A percentile compares a stretch with the other conserved stretches of the same genome.
These are phyloP conservation scores for Pneumocystis jirovecii DNA, from an alignment of 1,139 yeast species.

Conservation along the genomic window DNA sequence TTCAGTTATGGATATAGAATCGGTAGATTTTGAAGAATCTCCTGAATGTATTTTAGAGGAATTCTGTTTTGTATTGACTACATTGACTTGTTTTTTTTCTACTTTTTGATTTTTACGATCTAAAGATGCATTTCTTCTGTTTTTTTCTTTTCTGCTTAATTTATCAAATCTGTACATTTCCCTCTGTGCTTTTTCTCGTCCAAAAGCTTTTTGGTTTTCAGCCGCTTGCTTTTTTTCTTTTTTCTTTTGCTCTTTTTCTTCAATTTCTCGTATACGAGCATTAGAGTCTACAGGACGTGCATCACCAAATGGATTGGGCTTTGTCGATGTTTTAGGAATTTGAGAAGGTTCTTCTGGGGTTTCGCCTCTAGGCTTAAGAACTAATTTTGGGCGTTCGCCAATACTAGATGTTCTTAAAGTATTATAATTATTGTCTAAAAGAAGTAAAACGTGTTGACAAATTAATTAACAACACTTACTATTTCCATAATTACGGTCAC, in stretches of 20 bases:
- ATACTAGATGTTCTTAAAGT: background rate
- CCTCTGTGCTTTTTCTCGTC: conserved; percentile 10
- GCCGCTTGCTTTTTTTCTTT: conserved; percentile 15
- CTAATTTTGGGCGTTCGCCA: background rate
- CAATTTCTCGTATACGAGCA: conserved; percentile 20
- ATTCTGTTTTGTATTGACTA: background rate
- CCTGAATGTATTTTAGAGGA: background rate
- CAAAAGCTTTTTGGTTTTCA: conserved; percentile 5
- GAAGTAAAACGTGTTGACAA: background rate
- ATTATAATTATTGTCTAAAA: background rate
- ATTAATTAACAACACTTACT: background rate
- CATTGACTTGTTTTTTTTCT: background rate
- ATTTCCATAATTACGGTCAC: background rate
- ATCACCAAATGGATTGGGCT: conserved; percentile 23
- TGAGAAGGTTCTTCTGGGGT: background rate
- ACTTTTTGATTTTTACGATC: background rate
- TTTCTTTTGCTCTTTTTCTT: conserved; percentile 20
- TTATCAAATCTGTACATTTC: conserved; percentile 17
- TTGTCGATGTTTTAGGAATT: conserved; percentile 3
- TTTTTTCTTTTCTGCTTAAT: conserved; percentile 14
- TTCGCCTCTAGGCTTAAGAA: background rate
- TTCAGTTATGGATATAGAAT: conserved; percentile 28
- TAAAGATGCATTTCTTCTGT: background rate
- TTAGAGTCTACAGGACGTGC: conserved; percentile 29
- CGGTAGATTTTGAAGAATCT: conserved; percentile 18